Base-by-base conservation (phyloP, 805 yeast species). In the Pichia thaimueangensis region DNA sequence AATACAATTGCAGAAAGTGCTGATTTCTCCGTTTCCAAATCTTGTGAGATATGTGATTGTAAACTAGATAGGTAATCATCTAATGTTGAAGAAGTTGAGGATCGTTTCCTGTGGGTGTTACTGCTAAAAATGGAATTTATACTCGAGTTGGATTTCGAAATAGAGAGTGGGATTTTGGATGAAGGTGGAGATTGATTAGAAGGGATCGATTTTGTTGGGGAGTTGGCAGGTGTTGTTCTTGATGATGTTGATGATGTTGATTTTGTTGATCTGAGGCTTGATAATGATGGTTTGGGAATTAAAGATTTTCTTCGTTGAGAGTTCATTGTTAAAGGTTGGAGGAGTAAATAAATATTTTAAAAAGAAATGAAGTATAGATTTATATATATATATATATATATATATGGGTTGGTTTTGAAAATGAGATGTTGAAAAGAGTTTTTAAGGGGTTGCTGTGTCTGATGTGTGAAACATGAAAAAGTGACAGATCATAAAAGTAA, bases 271-370 rank as follows among this genome's bases (percentile, higher is more conserved):
- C 24, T n/a, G 5, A 17, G 2, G 21, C n/a, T 17, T 2, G 24
- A 13, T 6, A 33, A 30, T 13, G 25, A 35, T 4, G 45, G 42
- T 33, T 30, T 37, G 6, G 42, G 46, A 11, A 43, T 39, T 2
- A 43, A 13, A 10, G 46, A 43, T 39, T 38, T 37, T 4, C 45
- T 23, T 9, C 43, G 31, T 16, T 35, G 16, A n/a, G 38, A 17
- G 31, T 29, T 29, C 38, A 24, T 35, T 2, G 19, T 29, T n/a
- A 29, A 15, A 11, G 3, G 11, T 3, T 25, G 12, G 11, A n/a
- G 6, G 5, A 12, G 11, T 25, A 23, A 23, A 9, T 23, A 23
- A 11, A 3, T 23, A n/a, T n/a, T n/a, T n/a, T n/a, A n/a, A n/a
- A n/a, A n/a, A n/a, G n/a, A n/a, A n/a, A n/a, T n/a, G n/a, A n/a